Evolutionary conservation across 2,329 filamentous ascomycete genomes (phyloP).

Genomic region (Neophaeococcomyces aloes): DNA sequence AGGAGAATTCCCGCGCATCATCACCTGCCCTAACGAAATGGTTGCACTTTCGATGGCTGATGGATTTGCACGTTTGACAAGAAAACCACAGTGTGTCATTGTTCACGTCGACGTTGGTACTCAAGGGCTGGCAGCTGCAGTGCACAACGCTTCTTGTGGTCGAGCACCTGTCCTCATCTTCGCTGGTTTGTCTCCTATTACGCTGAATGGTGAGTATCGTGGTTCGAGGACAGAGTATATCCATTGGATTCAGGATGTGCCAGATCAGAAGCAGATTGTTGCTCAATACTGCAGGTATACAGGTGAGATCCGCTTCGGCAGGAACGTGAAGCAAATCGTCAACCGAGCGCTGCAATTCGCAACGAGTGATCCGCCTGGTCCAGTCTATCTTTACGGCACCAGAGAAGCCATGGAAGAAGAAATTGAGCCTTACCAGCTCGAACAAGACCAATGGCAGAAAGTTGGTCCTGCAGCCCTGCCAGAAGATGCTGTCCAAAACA

Average conservation of each 20-base stretch:
- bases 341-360: conserved; percentile 77
- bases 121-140: conserved; percentile 63
- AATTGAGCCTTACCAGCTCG: conserved; percentile 58
- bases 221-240: conserved; percentile 75
- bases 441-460: conserved; percentile 60
- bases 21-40: conserved; percentile 80
- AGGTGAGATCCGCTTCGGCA: conserved; percentile 71
- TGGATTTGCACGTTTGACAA: conserved; percentile 62
- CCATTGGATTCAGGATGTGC: conserved; percentile 77
- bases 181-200: conserved; percentile 66
- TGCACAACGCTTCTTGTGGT: conserved; percentile 69
- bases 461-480: conserved; percentile 57
- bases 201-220: conserved; percentile 64
- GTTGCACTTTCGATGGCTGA: conserved; percentile 77
- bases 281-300: conserved; percentile 77
- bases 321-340: conserved; percentile 82
- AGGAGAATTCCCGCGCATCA: conserved; percentile 58
- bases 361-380: conserved; percentile 63
- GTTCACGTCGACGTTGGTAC: conserved; percentile 76
- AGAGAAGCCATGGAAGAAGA: conserved; percentile 81
- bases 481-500: conserved; percentile 33
- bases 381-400: conserved; percentile 67
- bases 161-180: conserved; percentile 68
- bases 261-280: conserved; percentile 70
- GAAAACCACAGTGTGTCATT: conserved; percentile 65